Evolutionary conservation across 495 filamentous ascomycete genomes (phyloP).

Genomic region (Penicillium robsamsonii): DNA sequence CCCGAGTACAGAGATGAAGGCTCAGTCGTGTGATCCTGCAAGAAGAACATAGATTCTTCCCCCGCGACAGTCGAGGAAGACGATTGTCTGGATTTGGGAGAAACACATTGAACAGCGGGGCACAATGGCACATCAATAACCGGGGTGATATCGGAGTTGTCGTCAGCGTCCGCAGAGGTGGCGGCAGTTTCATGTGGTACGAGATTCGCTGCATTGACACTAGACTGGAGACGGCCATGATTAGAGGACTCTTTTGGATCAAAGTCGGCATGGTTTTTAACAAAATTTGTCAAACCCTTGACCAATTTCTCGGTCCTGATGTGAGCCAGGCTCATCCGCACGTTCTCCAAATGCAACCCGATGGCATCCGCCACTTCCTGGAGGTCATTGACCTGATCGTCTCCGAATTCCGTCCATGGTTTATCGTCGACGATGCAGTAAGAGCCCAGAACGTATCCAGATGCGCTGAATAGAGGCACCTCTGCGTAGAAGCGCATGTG

Average conservation of each 20-base stretch:
- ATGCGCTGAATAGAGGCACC: constrained; percentile 57
- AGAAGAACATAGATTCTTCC: constrained; percentile 7
- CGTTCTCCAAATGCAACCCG: constrained; percentile 33
- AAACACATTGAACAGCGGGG: too few relatives aligned
- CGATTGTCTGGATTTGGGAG: neutral
- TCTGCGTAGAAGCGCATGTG: constrained; percentile 60
- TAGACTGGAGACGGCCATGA: neutral
- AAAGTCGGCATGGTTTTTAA: constrained; percentile 30
- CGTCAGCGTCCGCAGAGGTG: neutral
- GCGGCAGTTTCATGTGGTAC: neutral
- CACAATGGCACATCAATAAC: neutral
- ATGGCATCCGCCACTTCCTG: constrained; percentile 36
- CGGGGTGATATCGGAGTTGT: neutral
- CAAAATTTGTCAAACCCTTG: constrained; percentile 33
- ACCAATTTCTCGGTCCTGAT: constrained; percentile 30
- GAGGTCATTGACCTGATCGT: constrained; percentile 26
- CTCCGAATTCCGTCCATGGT: constrained; percentile 38
- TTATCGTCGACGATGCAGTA: constrained; percentile 59
- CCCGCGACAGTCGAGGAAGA: constrained; percentile 8
- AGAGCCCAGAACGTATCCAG: constrained; percentile 60
- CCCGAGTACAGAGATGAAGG: constrained; percentile 10
- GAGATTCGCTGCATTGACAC: neutral
- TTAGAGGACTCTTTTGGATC: constrained; percentile 15
- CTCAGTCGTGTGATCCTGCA: constrained; percentile 8
- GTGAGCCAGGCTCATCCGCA: constrained; percentile 29